Percentiles rank a stretch among this genome's conserved stretches.
These are phyloP conservation scores for Primulina huaijiensis DNA, from an alignment of 257 asterid genomes.

Conservation along the genomic window DNA sequence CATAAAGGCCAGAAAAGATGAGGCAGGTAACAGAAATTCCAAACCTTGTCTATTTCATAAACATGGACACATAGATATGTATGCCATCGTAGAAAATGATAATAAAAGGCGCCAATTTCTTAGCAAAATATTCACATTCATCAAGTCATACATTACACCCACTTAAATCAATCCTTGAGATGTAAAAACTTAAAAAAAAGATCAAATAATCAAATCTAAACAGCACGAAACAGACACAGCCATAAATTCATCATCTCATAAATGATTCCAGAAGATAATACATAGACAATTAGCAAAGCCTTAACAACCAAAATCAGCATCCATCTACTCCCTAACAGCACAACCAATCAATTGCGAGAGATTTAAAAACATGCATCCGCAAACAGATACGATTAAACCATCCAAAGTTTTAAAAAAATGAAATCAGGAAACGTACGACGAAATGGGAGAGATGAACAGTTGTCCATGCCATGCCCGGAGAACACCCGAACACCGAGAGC, in stretches of 20 bases:
- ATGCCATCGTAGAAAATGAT: too few relatives aligned
- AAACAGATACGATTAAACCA: neutral
- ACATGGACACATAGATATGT: neutral
- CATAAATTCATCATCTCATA: neutral
- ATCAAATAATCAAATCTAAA: too few relatives aligned
- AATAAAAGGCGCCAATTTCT: neutral
- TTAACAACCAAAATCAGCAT: neutral
- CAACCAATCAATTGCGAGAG: neutral
- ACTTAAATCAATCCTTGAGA: too few relatives aligned
- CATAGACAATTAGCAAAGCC: too few relatives aligned
- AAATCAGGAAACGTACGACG: neutral
- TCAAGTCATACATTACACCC: neutral
- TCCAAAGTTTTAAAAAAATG: neutral
- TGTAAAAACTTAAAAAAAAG: too few relatives aligned
- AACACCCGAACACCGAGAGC: constrained; percentile 7
- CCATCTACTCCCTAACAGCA: neutral
- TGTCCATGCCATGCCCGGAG: constrained; percentile 5
- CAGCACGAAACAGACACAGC: too few relatives aligned
- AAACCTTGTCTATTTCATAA: too few relatives aligned
- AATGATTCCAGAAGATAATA: neutral
- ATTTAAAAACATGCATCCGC: neutral
- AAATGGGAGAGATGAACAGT: neutral
- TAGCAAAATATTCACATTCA: neutral
- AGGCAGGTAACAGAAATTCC: neutral
- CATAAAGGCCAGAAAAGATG: neutral